A percentile compares a stretch with the other conserved stretches of the same genome.
These are phyloP conservation scores for Daldinia grandis DNA, from an alignment of 495 filamentous ascomycete genomes.

Conservation along the genomic window DNA sequence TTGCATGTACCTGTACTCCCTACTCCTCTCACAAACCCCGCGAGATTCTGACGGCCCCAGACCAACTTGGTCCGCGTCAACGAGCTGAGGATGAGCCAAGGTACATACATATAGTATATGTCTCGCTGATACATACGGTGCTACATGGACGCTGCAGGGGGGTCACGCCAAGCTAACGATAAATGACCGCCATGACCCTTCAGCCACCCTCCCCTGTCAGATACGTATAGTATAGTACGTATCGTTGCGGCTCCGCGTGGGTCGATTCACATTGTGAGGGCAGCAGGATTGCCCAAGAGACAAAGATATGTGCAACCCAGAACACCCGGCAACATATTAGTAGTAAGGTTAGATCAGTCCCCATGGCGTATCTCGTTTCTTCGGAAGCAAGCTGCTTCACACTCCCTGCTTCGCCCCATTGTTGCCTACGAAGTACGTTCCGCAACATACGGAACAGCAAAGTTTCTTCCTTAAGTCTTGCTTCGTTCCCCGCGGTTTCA, in stretches of 20 bases:
- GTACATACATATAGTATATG: constrained; percentile 17
- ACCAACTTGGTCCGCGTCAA: neutral
- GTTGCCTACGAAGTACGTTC: constrained; percentile 30
- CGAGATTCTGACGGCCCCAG: neutral
- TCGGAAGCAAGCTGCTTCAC: constrained; percentile 39
- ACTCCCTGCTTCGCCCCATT: constrained; percentile 34
- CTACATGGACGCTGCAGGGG: constrained; percentile 25
- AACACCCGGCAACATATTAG: constrained; percentile 33
- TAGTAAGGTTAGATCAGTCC: constrained; percentile 32
- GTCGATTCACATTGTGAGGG: constrained; percentile 16
- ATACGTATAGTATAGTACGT: constrained; percentile 9
- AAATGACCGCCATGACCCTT: constrained; percentile 36
- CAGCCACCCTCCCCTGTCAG: constrained; percentile 23
- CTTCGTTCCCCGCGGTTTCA: constrained; percentile 8
- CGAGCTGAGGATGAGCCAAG: constrained; percentile 5
- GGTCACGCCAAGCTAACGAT: constrained; percentile 15
- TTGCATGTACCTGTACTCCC: constrained; percentile 1
- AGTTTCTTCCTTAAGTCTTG: constrained; percentile 25
- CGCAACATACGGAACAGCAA: constrained; percentile 29
- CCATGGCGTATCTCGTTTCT: constrained; percentile 34
- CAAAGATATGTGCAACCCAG: constrained; percentile 15
- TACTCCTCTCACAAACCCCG: neutral
- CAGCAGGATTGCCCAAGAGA: constrained; percentile 29
- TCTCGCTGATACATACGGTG: constrained; percentile 12
- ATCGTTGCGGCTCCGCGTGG: constrained; percentile 38